These are phyloP conservation scores for Coemansia sp. DNA, from an alignment of 371 early-diverging fungal genomes.

Conservation along the genomic window DNA sequence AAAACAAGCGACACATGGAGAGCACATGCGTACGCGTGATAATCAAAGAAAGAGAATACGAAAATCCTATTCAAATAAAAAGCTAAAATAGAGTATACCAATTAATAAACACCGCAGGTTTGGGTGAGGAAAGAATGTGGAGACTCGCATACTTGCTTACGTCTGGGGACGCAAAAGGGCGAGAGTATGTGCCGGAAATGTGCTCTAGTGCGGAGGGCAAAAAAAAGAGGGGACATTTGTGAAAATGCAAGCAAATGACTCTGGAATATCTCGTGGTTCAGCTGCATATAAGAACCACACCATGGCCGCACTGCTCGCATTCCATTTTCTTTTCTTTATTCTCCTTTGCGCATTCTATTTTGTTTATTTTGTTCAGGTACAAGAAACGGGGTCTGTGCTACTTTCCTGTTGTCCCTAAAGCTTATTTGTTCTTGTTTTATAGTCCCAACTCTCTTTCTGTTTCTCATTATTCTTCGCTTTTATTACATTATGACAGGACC, in stretches of 20 bases:
- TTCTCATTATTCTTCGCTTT: neutral
- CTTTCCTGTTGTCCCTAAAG: neutral
- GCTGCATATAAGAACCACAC: neutral
- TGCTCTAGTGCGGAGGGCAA: neutral
- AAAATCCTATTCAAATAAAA: no score
- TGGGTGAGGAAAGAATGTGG: no score
- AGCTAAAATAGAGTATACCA: no score
- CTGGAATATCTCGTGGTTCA: no score
- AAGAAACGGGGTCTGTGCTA: neutral
- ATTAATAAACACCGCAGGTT: no score
- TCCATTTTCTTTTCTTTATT: neutral
- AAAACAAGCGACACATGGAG: no score
- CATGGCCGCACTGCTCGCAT: neutral
- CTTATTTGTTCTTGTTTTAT: neutral
- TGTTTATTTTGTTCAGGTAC: neutral
- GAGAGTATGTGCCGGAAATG: neutral
- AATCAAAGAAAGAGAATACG: no score
- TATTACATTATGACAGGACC: slow-evolving; percentile 7
- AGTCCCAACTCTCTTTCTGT: neutral
- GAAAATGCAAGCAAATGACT: neutral
- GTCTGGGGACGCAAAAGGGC: no score
- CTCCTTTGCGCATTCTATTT: neutral
- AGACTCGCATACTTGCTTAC: no score
- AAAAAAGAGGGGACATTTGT: neutral
- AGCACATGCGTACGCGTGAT: no score